Evolutionary conservation across 108 stramenopile species (phyloP).

Genomic region (Ochromonas danica): DNA sequence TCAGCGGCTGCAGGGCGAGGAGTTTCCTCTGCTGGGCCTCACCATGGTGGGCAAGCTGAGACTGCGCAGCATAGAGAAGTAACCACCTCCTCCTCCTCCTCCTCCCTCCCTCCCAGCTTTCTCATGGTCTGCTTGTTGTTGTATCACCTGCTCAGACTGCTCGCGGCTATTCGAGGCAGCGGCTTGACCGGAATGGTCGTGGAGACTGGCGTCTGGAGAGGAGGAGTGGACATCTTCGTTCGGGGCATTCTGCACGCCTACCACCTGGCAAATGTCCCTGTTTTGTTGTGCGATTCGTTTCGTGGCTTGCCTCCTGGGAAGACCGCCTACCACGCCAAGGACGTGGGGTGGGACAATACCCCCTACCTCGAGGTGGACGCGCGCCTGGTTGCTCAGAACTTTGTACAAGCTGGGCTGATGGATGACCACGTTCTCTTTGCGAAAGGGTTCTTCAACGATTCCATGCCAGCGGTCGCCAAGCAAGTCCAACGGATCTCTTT

Average conservation of each 20-base stretch:
- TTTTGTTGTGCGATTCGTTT: slow-evolving; percentile 13
- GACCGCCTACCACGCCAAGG: not conserved
- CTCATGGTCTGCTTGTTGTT: too few species aligned
- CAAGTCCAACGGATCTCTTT: slow-evolving; percentile 6
- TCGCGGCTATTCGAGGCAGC: too few species aligned
- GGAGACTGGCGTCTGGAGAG: slow-evolving; percentile 32
- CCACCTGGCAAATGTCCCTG: not conserved
- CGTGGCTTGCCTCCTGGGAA: slow-evolving; percentile 27
- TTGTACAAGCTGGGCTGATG: not conserved
- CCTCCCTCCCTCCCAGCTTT: too few species aligned
- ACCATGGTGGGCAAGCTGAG: too few species aligned
- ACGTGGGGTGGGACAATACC: slow-evolving; percentile 35
- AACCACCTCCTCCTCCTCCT: too few species aligned
- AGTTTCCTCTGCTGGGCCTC: too few species aligned
- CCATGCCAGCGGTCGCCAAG: not conserved
- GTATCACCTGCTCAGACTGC: too few species aligned
- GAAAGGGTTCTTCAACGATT: slow-evolving; percentile 12
- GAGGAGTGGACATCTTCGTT: slow-evolving; percentile 22
- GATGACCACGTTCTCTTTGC: not conserved
- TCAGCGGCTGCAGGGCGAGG: too few species aligned
- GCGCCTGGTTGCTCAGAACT: not conserved
- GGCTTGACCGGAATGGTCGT: too few species aligned
- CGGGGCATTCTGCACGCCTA: slow-evolving; percentile 2
- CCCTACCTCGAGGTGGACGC: not conserved
- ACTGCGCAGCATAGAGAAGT: too few species aligned